These are phyloP conservation scores for Ilyonectria mors-panacis DNA, from an alignment of 2,329 filamentous ascomycete species.

Conservation along the genomic window DNA sequence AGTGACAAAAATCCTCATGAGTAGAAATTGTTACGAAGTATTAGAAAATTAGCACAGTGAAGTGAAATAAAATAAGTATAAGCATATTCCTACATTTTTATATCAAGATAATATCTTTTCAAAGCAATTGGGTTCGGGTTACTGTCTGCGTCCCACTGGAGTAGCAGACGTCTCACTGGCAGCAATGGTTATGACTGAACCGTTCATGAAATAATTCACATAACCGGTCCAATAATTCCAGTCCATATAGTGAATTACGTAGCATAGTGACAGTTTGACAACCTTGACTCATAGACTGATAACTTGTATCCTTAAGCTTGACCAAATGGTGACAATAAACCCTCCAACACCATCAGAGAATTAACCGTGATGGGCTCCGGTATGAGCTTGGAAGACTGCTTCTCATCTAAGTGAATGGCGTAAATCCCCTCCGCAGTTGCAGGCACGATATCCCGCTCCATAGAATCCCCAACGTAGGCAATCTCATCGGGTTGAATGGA, in stretches of 20 bases:
- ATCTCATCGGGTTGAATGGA: constrained; percentile 45
- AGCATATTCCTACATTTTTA: too few species aligned
- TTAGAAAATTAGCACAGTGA: too few species aligned
- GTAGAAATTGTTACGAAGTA: too few species aligned
- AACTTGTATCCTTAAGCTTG: constrained; percentile 27
- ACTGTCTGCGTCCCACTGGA: too few species aligned
- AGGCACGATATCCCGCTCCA: constrained; percentile 49
- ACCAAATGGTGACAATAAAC: constrained; percentile 6
- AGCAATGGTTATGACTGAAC: neutral
- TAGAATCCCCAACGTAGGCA: constrained; percentile 50
- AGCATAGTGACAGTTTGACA: neutral
- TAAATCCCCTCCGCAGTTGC: constrained; percentile 47
- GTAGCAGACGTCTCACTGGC: too few species aligned
- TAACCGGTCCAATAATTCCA: neutral
- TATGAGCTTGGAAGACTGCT: constrained; percentile 18
- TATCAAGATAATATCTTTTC: too few species aligned
- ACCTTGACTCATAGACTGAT: constrained; percentile 1
- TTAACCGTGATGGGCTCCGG: constrained; percentile 30
- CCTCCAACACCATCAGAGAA: constrained; percentile 32
- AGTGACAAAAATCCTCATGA: too few species aligned
- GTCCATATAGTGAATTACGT: too few species aligned
- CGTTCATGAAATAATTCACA: neutral
- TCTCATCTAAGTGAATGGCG: constrained; percentile 46
- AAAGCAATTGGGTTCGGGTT: too few species aligned
- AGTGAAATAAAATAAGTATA: too few species aligned